Conservation (phyloP, 208 protist species). For the Polymyxa betae region DNA sequence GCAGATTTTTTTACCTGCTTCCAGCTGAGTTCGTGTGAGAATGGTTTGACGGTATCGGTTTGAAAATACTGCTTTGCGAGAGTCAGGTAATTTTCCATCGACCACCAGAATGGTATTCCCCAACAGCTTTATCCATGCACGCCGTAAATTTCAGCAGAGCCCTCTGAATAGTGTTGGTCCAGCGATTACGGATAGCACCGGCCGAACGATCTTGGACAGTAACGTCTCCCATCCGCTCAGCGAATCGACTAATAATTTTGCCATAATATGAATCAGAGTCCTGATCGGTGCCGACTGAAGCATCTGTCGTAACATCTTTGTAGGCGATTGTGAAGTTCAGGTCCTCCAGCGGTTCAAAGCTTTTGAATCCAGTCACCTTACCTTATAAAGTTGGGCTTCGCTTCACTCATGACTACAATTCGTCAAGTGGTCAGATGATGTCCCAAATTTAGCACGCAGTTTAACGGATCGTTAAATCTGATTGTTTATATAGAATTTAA, state of each 20-base stretch:
- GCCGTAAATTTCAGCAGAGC: background rate
- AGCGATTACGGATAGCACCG: background rate
- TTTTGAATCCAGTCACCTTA: background rate
- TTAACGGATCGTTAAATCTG: no score
- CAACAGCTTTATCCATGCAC: background rate
- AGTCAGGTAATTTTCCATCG: background rate
- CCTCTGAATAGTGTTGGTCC: background rate
- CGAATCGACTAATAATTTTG: background rate
- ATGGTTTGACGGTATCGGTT: background rate
- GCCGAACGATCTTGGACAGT: background rate
- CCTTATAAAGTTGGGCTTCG: no score
- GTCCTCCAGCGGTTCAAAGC: background rate
- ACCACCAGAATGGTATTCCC: background rate
- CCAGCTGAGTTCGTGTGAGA: background rate
- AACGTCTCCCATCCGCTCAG: background rate
- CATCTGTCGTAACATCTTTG: background rate
- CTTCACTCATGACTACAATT: no score
- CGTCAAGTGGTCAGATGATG: no score
- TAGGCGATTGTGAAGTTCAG: background rate
- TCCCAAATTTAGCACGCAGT: no score
- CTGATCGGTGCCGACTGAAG: background rate
- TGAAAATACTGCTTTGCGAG: background rate
- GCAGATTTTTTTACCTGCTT: background rate
- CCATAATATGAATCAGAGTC: background rate
- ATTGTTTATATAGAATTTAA: no score